Conservation (phyloP, 345 rosid species). For the Viola odorata region DNA sequence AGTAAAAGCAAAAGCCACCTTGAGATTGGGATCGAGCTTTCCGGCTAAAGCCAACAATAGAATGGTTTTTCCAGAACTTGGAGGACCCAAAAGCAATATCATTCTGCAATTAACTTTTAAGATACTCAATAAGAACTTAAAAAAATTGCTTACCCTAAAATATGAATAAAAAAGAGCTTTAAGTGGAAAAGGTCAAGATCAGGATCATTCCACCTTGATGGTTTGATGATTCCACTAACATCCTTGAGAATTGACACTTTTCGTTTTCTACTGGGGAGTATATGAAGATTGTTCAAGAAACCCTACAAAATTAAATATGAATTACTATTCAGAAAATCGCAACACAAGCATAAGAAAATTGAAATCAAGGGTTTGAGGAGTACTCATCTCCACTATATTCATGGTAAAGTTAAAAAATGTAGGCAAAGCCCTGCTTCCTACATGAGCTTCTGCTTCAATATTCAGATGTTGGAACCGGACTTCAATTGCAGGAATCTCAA, state of each 20-base stretch:
- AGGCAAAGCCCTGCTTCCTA: conserved; percentile 67
- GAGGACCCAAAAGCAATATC: conserved; percentile 80
- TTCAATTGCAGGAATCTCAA: conserved; percentile 40
- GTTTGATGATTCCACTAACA: conserved; percentile 62
- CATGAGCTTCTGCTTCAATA: conserved; percentile 52
- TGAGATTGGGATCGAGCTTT: conserved; percentile 47
- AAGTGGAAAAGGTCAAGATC: conserved; percentile 5
- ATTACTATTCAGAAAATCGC: no score
- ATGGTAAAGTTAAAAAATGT: conserved; percentile 43
- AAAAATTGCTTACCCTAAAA: background rate
- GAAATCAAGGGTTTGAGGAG: background rate
- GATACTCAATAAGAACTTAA: background rate
- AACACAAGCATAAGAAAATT: no score
- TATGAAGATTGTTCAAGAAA: conserved; percentile 24
- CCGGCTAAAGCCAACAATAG: conserved; percentile 74
- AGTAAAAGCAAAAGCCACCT: conserved; percentile 25
- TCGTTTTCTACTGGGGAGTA: conserved; percentile 46
- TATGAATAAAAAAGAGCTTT: background rate
- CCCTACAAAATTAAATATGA: conserved; percentile 9
- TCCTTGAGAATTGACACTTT: conserved; percentile 51
- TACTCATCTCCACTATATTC: conserved; percentile 43
- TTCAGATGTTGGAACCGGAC: conserved; percentile 47
- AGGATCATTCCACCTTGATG: conserved; percentile 42
- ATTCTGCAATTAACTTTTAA: conserved; percentile 30
- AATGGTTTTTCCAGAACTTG: conserved; percentile 72